These are phyloP conservation scores for Dissophora globulifera DNA, from an alignment of 192 early-diverging fungal genomes.

Conservation along the genomic window DNA sequence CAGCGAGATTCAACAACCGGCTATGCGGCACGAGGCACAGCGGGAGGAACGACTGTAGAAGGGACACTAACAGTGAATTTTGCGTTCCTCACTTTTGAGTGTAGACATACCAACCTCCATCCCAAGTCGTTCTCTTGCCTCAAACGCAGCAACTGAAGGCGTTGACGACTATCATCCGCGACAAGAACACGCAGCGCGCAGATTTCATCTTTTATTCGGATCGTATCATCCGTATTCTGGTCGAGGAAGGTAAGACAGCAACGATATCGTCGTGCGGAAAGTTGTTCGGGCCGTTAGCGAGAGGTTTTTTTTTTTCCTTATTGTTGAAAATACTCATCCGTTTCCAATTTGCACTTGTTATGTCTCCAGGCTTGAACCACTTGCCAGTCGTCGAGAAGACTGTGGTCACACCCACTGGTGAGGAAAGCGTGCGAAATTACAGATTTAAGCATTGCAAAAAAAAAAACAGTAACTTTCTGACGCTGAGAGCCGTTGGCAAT, in stretches of 20 bases:
- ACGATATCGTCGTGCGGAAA: not conserved
- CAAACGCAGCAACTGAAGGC: constrained; percentile 83
- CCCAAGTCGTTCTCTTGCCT: constrained; percentile 74
- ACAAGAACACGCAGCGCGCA: constrained; percentile 77
- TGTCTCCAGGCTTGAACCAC: constrained; percentile 80
- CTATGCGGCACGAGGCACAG: too few relatives aligned
- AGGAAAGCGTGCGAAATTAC: not conserved
- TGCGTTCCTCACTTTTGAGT: not conserved
- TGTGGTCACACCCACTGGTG: constrained; percentile 84
- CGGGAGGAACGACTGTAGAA: too few relatives aligned
- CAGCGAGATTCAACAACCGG: too few relatives aligned
- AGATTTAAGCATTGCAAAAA: not conserved
- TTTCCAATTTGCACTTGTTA: too few relatives aligned
- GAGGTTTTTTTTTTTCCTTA: too few relatives aligned
- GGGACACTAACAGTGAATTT: too few relatives aligned
- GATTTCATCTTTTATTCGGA: constrained; percentile 97
- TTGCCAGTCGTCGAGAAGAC: constrained; percentile 84
- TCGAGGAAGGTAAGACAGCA: constrained; percentile 82
- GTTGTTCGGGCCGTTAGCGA: too few relatives aligned
- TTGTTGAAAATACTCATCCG: too few relatives aligned
- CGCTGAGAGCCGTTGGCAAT: too few relatives aligned
- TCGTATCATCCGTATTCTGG: constrained; percentile 85
- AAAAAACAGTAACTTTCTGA: too few relatives aligned
- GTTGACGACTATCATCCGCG: constrained; percentile 87
- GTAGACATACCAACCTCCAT: constrained; percentile 51